A percentile compares a stretch with the other conserved stretches of the same genome.
phyloP scores from a whole-genome alignment of 1,139 yeast species.

The Taphrina populina region DNA sequence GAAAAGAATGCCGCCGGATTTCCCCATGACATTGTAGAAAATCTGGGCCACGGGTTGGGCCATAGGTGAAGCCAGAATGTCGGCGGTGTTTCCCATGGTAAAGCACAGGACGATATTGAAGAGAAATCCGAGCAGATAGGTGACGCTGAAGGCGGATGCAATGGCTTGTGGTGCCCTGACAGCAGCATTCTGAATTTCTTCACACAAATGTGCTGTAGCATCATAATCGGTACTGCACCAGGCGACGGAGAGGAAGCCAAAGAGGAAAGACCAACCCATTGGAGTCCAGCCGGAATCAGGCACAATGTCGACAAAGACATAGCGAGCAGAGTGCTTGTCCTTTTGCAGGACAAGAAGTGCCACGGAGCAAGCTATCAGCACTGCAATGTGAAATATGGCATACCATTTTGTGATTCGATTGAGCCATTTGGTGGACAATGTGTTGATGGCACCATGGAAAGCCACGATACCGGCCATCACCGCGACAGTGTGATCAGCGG shows the following conservation, averaged over 20 bases:
- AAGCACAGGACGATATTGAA: constrained; percentile 48
- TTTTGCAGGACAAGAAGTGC: constrained; percentile 43
- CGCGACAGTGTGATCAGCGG: constrained; percentile 49
- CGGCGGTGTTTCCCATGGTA: constrained; percentile 33
- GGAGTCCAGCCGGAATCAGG: constrained; percentile 45
- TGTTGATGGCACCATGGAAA: constrained; percentile 50
- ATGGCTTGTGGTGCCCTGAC: constrained; percentile 69
- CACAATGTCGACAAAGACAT: constrained; percentile 45
- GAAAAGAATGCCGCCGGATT: constrained; percentile 57
- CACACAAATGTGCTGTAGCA: constrained; percentile 67
- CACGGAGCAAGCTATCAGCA: constrained; percentile 47
- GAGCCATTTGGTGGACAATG: constrained; percentile 49
- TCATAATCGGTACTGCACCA: constrained; percentile 55
- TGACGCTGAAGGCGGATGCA: constrained; percentile 53
- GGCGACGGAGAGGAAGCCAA: constrained; percentile 62
- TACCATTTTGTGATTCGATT: constrained; percentile 50
- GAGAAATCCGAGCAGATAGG: constrained; percentile 50
- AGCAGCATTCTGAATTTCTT: constrained; percentile 67
- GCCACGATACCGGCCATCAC: constrained; percentile 49
- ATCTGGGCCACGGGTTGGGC: constrained; percentile 55
- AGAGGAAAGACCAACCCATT: constrained; percentile 62
- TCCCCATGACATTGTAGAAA: constrained; percentile 63
- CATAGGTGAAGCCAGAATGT: constrained; percentile 19
- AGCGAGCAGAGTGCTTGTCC: constrained; percentile 43
- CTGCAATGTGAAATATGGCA: constrained; percentile 50